Conservation (phyloP, 495 filamentous ascomycete species). For the Oidiodendron maius region DNA sequence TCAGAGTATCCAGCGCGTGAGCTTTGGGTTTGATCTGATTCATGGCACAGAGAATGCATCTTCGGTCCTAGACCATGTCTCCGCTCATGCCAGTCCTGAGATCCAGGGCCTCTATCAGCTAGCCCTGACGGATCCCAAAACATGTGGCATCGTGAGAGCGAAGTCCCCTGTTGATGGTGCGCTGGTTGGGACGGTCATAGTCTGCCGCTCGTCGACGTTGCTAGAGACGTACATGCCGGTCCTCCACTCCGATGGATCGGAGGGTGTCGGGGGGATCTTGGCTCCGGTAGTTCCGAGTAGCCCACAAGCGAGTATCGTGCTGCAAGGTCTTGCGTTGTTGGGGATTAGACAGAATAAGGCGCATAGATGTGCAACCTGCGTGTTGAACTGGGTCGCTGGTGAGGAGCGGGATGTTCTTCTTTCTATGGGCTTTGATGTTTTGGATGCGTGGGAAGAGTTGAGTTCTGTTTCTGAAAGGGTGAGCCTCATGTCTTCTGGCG, state of each 20-base stretch:
- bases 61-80: conserved; percentile 67
- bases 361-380: conserved; percentile 13
- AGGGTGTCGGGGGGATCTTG: conserved; percentile 62
- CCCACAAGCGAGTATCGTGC: conserved; percentile 55
- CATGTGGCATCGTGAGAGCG: conserved; percentile 78
- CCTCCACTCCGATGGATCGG: conserved; percentile 26
- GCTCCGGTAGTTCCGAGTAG: conserved; percentile 66
- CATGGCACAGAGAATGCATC: conserved; percentile 74
- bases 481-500: conserved; percentile 3
- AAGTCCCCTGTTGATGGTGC: conserved; percentile 61
- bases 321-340: conserved; percentile 77
- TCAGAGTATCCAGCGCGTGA: conserved; percentile 61
- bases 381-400: conserved; percentile 21
- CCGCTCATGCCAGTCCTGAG: conserved; percentile 68
- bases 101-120: conserved; percentile 78
- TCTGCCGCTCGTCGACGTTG: conserved; percentile 63
- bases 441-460: conserved; percentile 24
- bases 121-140: conserved; percentile 63
- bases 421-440: conserved; percentile 23
- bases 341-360: conserved; percentile 78
- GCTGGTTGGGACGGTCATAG: conserved; percentile 75
- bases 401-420: conserved; percentile 21
- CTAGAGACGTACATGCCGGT: conserved; percentile 67
- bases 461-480: conserved; percentile 15
- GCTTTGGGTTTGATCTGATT: conserved; percentile 70